A percentile compares a stretch with the other conserved stretches of the same genome.
phyloP scores from a whole-genome alignment of 1,139 yeast species.

The Taphrina flavorubra region DNA sequence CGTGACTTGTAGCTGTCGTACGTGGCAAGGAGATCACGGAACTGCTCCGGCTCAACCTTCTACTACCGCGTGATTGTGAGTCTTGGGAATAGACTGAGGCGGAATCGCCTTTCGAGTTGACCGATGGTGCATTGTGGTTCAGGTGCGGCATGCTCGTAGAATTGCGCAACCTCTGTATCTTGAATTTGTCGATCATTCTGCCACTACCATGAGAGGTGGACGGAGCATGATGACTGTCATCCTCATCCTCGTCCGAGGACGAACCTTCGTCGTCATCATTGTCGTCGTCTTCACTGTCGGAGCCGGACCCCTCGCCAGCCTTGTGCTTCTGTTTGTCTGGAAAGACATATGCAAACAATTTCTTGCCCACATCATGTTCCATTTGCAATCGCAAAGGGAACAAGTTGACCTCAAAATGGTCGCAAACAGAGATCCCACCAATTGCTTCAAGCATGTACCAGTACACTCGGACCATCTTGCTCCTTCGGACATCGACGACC shows the following conservation, averaged over 20 bases:
- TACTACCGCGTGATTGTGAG: background rate
- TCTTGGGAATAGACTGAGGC: conserved; percentile 23
- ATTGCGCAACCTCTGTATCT: conserved; percentile 11
- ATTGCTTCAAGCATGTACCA: conserved; percentile 83
- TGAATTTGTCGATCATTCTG: conserved; percentile 3
- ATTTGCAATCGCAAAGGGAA: conserved; percentile 75
- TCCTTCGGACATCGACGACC: conserved; percentile 46
- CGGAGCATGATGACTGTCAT: background rate
- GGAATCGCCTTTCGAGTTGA: background rate
- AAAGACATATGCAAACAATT: conserved; percentile 67
- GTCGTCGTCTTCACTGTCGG: conserved; percentile 1
- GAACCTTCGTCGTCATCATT: background rate
- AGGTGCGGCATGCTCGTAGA: conserved; percentile 17
- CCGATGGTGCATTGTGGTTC: conserved; percentile 1
- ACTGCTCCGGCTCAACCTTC: conserved; percentile 9
- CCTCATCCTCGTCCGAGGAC: conserved; percentile 11
- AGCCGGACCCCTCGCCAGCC: conserved; percentile 19
- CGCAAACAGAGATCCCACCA: conserved; percentile 81
- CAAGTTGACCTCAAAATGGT: conserved; percentile 58
- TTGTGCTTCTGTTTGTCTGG: conserved; percentile 54
- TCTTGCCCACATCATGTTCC: conserved; percentile 70
- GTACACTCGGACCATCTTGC: conserved; percentile 58
- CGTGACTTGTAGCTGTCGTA: background rate
- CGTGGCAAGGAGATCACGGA: conserved; percentile 20
- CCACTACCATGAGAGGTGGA: background rate